Base-by-base conservation (phyloP, 2,329 filamentous ascomycete genomes). In the Xylaria sp. region DNA sequence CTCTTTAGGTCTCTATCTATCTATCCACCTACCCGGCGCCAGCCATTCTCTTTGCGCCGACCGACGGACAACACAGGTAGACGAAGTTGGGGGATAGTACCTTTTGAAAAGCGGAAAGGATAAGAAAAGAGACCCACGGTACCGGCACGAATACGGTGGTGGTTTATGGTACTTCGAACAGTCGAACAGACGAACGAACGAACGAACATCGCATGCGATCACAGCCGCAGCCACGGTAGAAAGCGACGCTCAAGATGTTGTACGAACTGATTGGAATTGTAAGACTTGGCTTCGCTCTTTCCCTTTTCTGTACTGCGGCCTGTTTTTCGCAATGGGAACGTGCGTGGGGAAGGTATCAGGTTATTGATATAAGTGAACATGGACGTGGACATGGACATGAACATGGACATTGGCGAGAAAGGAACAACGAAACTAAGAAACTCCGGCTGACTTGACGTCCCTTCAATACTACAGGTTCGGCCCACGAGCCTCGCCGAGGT, bases 231-330 rank as follows among this genome's bases (percentile, higher is more conserved):
- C 20, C 20, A 39, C 23, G 52, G 23, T 25, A 28, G 20, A 41
- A n/a, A 20, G 23, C n/a, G 7, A 46, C 33, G 43, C 36, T 33
- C 68, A 73, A 72, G 69, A 78, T 99, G 96, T 86, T 99, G 84
- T 99, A 99, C 86, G 96, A 99, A 85, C 86, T 98, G 79, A 96
- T 99, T 82, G 96, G 93, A 81, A 91, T 98, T 83, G 96, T 98
- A 84, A 78, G 91, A 84, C 20, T 15, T 10, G 12, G 8, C 41
- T 33, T 25, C 61, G 12, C n/a, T 57, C 39, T 15, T 18, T 36
- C 8, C 12, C 48, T 33, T 20, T 18, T 55, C 23, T 31, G 28
- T 28, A 28, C 28, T 28, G 28, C 28, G 28, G 28, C 28, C 28
- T 28, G 28, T 28, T 28, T 28, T 28, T 28, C 28, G 28, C 28